Evolutionary conservation across 1,284 basidiomycete genomes (phyloP).

Genomic region (Pyrrhoderma noxium): DNA sequence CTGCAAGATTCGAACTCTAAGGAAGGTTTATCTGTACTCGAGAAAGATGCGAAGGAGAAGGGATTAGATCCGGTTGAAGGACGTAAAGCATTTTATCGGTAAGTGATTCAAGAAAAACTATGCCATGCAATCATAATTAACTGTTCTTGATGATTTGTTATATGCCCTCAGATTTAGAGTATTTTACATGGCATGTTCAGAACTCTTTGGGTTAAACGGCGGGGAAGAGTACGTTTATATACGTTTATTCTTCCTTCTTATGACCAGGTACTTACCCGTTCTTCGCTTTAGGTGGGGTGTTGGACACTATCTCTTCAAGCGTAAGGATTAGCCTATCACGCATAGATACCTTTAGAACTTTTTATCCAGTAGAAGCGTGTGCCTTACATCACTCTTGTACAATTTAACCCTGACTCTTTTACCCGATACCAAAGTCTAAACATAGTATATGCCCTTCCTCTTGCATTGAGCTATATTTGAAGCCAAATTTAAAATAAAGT

Average conservation of each 20-base stretch:
- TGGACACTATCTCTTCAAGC: slow-evolving; percentile 46
- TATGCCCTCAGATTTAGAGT: slow-evolving; percentile 48
- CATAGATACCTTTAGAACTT: too few species aligned
- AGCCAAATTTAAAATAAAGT: too few species aligned
- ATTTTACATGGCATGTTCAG: slow-evolving; percentile 72
- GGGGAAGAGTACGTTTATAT: slow-evolving; percentile 51
- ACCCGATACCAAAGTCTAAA: too few species aligned
- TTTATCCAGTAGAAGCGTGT: too few species aligned
- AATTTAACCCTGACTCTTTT: too few species aligned
- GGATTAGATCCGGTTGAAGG: slow-evolving; percentile 46
- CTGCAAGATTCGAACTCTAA: slow-evolving; percentile 49
- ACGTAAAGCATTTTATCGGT: slow-evolving; percentile 55
- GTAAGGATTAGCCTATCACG: slow-evolving; percentile 22
- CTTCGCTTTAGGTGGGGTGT: slow-evolving; percentile 40
- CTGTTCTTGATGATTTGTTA: not conserved
- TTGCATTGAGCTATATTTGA: too few species aligned
- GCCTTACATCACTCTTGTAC: too few species aligned
- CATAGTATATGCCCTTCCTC: too few species aligned
- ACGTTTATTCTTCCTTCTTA: not conserved
- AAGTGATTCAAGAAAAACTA: not conserved
- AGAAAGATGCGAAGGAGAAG: slow-evolving; percentile 41
- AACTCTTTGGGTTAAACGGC: slow-evolving; percentile 60
- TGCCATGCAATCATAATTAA: not conserved
- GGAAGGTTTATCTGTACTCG: slow-evolving; percentile 46
- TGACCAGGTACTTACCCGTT: not conserved